These are phyloP conservation scores for Mycena crocata DNA, from an alignment of 768 basidiomycete genomes.

Conservation along the genomic window DNA sequence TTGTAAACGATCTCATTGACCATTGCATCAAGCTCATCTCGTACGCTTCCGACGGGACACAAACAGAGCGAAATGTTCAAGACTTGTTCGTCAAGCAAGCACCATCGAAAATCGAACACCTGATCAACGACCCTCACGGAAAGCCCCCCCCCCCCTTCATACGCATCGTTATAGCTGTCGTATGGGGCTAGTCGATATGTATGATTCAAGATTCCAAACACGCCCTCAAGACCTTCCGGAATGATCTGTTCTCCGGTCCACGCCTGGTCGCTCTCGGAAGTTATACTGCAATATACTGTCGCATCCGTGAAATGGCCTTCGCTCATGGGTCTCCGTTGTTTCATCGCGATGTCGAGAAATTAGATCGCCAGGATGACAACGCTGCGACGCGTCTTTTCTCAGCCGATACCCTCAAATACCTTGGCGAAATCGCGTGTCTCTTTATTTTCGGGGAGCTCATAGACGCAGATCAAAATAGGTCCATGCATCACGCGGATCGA, in stretches of 20 bases:
- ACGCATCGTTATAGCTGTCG: not conserved
- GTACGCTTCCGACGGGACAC: conserved; percentile 51
- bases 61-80: conserved; percentile 39
- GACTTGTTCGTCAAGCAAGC: not conserved
- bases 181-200: not conserved
- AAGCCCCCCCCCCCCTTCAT: not conserved
- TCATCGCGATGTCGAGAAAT: conserved; percentile 47
- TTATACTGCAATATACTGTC: conserved; percentile 34
- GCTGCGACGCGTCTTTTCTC: conserved; percentile 55
- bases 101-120: not conserved
- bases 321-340: conserved; percentile 36
- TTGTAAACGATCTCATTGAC: conserved; percentile 42
- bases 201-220: conserved; percentile 46
- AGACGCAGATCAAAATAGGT: conserved; percentile 52
- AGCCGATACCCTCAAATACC: conserved; percentile 41
- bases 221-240: conserved; percentile 44
- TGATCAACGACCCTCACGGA: not conserved
- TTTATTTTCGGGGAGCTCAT: conserved; percentile 54
- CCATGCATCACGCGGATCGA: conserved; percentile 39
- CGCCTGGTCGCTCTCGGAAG: conserved; percentile 40
- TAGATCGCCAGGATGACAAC: conserved; percentile 58
- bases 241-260: conserved; percentile 47
- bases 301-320: conserved; percentile 36
- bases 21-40: conserved; percentile 43
- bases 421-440: conserved; percentile 47